Evolutionary conservation across 495 filamentous ascomycete genomes (phyloP), one percentile per base, ranked within the genome.

Genomic region (Xylaria castorea): DNA sequence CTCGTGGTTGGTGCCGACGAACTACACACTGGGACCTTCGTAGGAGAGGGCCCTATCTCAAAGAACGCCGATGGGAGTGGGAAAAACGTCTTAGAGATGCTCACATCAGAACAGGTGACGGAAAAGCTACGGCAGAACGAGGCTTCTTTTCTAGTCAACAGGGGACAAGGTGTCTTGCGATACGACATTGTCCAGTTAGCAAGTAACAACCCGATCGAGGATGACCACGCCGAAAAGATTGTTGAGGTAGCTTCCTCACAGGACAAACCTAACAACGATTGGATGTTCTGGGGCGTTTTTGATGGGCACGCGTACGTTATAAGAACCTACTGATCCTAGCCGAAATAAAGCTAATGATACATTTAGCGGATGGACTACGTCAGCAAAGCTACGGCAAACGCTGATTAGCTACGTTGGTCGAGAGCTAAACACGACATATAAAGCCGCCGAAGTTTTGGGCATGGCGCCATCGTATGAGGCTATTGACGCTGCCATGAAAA

Each of bases 281-380:
- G 96, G 96, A 98, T 98, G 94, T 99, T 99, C 80, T 99, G 97
- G 97, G 95, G 94, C 50, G 94, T 99, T 16, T 99, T 97, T 82
- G 96, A 99, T 79, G 96, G 96, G 1, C 96, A 99, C 81, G 92
- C 93, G 94, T 95, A 82, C 80, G 88, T 87, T 69, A 40, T 38
- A 18, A 12, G 63, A 38, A 55, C 32, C 20, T 58, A 27, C 42
- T 18, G 14, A 27, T 9, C 20, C 34, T 34, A 1, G 27, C 18
- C 32, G 14, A 46, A 60, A 27, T 9, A 51, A 62, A 70, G 27
- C 79, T 85, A 71, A 84, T 57, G 42, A 60, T 48, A 44, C 25
- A 32, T 30, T 67, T 74, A 95, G 93, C 36, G 96, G 96, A 75
- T 99, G 96, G 96, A 97, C 96, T 7, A 99, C 96, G 22, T 98